A percentile compares a stretch with the other conserved stretches of the same genome.
Evolutionary conservation across 1,139 yeast species (phyloP).

Genomic region (Torulaspora globosa): DNA sequence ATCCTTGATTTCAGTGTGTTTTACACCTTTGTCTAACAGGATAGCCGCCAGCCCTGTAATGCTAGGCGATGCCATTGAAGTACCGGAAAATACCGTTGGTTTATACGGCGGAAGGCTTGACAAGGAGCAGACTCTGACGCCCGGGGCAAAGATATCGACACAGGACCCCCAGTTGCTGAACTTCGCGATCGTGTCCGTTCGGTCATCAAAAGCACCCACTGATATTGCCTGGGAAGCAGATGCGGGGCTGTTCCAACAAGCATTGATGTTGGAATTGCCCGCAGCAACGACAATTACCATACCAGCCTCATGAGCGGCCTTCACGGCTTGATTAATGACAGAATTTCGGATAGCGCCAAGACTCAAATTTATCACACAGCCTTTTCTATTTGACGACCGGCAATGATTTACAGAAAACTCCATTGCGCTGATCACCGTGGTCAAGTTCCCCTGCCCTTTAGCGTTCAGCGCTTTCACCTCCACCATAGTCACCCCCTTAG

Average conservation of each 20-base stretch:
- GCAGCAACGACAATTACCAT: slow-evolving; percentile 83
- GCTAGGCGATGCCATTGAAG: slow-evolving; percentile 84
- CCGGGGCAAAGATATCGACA: slow-evolving; percentile 80
- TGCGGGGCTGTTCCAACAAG: slow-evolving; percentile 79
- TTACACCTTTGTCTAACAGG: slow-evolving; percentile 56
- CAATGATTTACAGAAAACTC: slow-evolving; percentile 68
- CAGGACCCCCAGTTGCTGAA: slow-evolving; percentile 89
- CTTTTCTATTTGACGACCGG: slow-evolving; percentile 36
- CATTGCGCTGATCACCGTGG: slow-evolving; percentile 65
- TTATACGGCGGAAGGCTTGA: slow-evolving; percentile 22
- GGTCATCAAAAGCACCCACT: slow-evolving; percentile 83
- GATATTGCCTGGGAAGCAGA: slow-evolving; percentile 67
- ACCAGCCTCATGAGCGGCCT: slow-evolving; percentile 67
- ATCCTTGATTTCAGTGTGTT: slow-evolving; percentile 41
- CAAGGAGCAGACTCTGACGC: slow-evolving; percentile 52
- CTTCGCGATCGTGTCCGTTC: slow-evolving; percentile 59
- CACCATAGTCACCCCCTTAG: slow-evolving; percentile 59
- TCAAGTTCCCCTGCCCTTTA: slow-evolving; percentile 62
- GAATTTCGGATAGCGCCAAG: slow-evolving; percentile 67
- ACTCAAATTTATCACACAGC: slow-evolving; percentile 73
- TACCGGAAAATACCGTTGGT: slow-evolving; percentile 57
- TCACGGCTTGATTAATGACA: slow-evolving; percentile 66
- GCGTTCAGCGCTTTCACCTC: slow-evolving; percentile 68
- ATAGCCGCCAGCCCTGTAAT: slow-evolving; percentile 72
- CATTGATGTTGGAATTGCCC: slow-evolving; percentile 73